phyloP scores from a whole-genome alignment of 306 rosid genomes.

The Casuarina glauca region DNA sequence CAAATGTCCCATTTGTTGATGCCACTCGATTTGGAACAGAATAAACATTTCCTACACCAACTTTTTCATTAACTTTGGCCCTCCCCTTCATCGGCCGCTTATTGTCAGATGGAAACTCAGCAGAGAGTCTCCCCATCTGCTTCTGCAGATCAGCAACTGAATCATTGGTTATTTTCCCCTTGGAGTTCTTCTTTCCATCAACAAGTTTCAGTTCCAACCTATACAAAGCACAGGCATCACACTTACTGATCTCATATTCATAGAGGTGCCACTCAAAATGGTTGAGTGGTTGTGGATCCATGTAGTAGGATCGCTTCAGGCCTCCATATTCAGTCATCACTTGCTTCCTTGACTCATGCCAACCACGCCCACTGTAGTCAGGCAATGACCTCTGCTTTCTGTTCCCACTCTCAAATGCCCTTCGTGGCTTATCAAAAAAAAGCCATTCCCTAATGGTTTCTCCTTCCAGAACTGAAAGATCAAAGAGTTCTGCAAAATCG shows the following conservation, averaged over 20 bases:
- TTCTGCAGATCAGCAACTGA: constrained; percentile 96
- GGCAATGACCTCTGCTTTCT: constrained; percentile 98
- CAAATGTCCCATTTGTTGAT: constrained; percentile 57
- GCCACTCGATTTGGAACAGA: constrained; percentile 51
- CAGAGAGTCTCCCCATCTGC: constrained; percentile 98
- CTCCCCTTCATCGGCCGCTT: constrained; percentile 77
- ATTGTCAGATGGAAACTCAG: constrained; percentile 83
- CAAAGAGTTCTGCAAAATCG: constrained; percentile 74
- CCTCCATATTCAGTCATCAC: constrained; percentile 92
- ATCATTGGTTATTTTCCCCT: constrained; percentile 64
- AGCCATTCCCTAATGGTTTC: constrained; percentile 97
- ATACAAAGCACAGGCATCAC: constrained; percentile 88
- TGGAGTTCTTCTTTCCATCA: constrained; percentile 89
- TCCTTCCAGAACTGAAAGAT: constrained; percentile 85
- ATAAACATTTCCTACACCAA: constrained; percentile 61
- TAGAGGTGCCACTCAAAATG: constrained; percentile 97
- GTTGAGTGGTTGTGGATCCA: constrained; percentile 96
- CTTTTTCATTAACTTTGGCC: constrained; percentile 62
- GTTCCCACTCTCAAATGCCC: constrained; percentile 99
- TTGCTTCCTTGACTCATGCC: constrained; percentile 99
- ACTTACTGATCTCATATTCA: constrained; percentile 92
- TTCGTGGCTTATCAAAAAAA: constrained; percentile 95
- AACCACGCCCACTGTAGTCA: constrained; percentile 94
- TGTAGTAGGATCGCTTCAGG: constrained; percentile 94
- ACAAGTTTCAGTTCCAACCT: constrained; percentile 90